These are phyloP conservation scores for Ascomycota sp. DNA, from an alignment of 2,329 filamentous ascomycete genomes.

Conservation along the genomic window DNA sequence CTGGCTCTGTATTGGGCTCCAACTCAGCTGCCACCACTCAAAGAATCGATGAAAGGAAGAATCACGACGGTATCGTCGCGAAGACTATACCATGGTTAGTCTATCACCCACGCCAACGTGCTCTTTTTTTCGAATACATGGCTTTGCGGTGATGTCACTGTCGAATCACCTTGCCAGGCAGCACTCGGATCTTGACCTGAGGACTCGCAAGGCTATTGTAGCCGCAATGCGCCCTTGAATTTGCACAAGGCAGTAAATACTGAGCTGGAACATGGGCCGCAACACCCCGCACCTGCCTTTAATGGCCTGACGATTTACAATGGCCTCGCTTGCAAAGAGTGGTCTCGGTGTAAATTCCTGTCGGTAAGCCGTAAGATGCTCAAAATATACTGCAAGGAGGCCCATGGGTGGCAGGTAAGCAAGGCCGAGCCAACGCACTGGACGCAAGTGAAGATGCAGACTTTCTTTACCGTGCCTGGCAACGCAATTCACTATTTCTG, in stretches of 20 bases:
- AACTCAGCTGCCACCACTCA: too few relatives aligned
- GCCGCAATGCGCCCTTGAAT: background rate
- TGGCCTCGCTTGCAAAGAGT: background rate
- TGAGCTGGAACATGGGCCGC: background rate
- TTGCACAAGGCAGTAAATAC: background rate
- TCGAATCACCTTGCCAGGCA: background rate
- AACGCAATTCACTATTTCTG: background rate
- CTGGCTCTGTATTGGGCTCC: too few relatives aligned
- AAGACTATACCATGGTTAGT: background rate
- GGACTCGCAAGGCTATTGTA: background rate
- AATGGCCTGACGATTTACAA: background rate
- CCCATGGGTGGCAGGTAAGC: background rate
- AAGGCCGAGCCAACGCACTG: background rate
- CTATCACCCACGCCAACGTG: background rate
- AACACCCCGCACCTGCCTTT: background rate
- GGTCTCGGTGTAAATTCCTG: background rate
- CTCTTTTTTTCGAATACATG: background rate
- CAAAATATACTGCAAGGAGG: background rate
- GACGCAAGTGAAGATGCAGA: background rate
- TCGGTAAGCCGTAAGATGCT: background rate
- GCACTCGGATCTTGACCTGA: background rate
- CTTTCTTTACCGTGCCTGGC: slow-evolving; percentile 1
- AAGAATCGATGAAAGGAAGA: too few relatives aligned
- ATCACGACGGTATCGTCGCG: too few relatives aligned
- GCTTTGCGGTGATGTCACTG: background rate